Percentiles rank a stretch among this genome's conserved stretches.
Evolutionary conservation across 495 filamentous ascomycete species (phyloP).

Genomic region (Lentithecium fluviatile): DNA sequence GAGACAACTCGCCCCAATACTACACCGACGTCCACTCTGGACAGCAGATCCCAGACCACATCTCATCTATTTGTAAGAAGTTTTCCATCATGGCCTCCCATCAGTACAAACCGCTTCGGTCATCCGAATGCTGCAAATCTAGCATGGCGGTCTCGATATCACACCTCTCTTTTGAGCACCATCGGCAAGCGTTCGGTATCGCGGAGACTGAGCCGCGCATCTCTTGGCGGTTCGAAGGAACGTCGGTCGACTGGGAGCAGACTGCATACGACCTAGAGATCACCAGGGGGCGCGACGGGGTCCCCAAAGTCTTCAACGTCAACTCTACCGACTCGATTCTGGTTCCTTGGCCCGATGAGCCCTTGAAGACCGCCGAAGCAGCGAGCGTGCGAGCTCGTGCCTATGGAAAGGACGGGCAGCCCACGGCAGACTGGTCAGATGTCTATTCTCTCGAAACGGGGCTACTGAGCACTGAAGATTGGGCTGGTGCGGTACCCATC

Average conservation of each 20-base stretch:
- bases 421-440: constrained; percentile 12
- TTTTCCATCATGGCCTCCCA: too few species aligned
- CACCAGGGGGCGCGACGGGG: constrained; percentile 4
- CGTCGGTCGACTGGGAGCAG: constrained; percentile 15
- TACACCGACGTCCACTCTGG: too few species aligned
- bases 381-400: not conserved
- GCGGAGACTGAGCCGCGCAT: constrained; percentile 14
- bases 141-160: constrained; percentile 12
- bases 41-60: too few species aligned
- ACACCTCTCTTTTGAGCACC: constrained; percentile 13
- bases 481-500: constrained; percentile 4
- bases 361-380: constrained; percentile 3
- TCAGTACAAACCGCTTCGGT: too few species aligned
- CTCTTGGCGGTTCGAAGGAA: constrained; percentile 11
- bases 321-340: constrained; percentile 18
- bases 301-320: constrained; percentile 6
- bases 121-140: too few species aligned
- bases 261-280: constrained; percentile 15
- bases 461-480: not conserved
- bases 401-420: constrained; percentile 8
- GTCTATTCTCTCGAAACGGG: not conserved
- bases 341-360: constrained; percentile 15
- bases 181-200: constrained; percentile 9
- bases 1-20: too few species aligned
- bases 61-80: too few species aligned